Conservation (phyloP, 2,329 filamentous ascomycete species). For the Cercospora sp. region DNA sequence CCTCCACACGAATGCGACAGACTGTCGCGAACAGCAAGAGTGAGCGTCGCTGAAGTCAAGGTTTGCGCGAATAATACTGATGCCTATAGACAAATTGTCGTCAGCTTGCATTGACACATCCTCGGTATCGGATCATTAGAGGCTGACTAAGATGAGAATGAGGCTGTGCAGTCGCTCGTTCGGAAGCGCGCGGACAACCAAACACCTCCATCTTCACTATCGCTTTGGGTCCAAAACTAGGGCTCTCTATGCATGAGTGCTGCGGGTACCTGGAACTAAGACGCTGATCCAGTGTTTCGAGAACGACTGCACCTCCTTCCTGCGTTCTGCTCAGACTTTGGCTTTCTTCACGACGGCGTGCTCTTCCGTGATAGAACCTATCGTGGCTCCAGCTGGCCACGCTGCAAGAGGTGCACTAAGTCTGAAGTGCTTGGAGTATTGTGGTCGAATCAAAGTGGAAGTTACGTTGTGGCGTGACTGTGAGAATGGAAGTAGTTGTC, state of each 20-base stretch:
- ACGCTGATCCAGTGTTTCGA: not conserved
- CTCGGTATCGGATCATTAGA: not conserved
- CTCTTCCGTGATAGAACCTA: too few relatives aligned
- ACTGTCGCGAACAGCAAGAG: not conserved
- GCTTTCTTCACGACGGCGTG: too few relatives aligned
- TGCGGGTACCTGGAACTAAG: not conserved
- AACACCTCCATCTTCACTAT: not conserved
- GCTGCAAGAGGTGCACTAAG: too few relatives aligned
- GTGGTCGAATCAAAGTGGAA: too few relatives aligned
- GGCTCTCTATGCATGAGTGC: not conserved
- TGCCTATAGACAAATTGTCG: not conserved
- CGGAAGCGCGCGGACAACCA: constrained; percentile 6
- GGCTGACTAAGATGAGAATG: not conserved
- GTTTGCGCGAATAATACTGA: not conserved
- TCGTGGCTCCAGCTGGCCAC: too few relatives aligned
- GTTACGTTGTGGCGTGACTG: too few relatives aligned
- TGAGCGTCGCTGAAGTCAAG: not conserved
- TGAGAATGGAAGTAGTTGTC: too few relatives aligned
- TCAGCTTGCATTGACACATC: not conserved
- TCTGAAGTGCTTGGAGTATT: too few relatives aligned
- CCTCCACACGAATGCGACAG: not conserved
- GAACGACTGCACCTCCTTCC: not conserved
- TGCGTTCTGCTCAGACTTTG: too few relatives aligned
- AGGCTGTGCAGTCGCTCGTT: constrained; percentile 8
- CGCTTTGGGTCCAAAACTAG: not conserved